These are phyloP conservation scores for Amanita phalloides DNA, from an alignment of 768 basidiomycete species.

Conservation along the genomic window DNA sequence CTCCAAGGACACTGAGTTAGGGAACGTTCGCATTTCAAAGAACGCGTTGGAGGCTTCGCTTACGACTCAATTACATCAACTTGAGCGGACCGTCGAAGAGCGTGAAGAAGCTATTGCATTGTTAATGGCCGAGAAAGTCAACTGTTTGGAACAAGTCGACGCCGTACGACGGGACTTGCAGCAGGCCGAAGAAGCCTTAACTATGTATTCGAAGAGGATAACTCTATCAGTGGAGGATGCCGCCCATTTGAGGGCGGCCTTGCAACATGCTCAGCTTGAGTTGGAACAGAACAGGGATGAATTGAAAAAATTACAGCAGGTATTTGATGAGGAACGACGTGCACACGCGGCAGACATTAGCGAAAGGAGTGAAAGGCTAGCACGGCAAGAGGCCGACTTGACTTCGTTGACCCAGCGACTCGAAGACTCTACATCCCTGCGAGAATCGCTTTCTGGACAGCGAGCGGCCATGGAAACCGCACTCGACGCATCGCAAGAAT, in stretches of 20 bases:
- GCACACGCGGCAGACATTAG: not conserved
- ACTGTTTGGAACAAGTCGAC: not conserved
- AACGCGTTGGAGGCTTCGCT: slow-evolving; percentile 9
- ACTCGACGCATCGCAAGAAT: not conserved
- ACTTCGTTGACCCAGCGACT: slow-evolving; percentile 2
- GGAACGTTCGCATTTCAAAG: slow-evolving; percentile 9
- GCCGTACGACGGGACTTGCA: not conserved
- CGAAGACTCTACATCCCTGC: not conserved
- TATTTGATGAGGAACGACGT: not conserved
- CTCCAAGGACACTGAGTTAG: slow-evolving; percentile 2
- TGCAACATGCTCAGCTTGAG: not conserved
- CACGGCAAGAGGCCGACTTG: not conserved
- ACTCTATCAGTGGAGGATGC: not conserved
- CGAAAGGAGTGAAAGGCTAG: not conserved
- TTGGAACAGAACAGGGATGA: not conserved
- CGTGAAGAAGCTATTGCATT: not conserved
- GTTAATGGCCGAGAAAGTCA: not conserved
- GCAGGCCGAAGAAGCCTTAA: not conserved
- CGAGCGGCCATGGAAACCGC: not conserved
- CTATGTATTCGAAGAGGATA: not conserved
- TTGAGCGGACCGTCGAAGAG: not conserved
- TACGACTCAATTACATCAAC: slow-evolving; percentile 6
- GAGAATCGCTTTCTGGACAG: not conserved
- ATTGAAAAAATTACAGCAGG: not conserved
- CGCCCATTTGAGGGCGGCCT: not conserved